Base-by-base conservation (phyloP, 2,329 filamentous ascomycete species). In the Penicillium sp. region DNA sequence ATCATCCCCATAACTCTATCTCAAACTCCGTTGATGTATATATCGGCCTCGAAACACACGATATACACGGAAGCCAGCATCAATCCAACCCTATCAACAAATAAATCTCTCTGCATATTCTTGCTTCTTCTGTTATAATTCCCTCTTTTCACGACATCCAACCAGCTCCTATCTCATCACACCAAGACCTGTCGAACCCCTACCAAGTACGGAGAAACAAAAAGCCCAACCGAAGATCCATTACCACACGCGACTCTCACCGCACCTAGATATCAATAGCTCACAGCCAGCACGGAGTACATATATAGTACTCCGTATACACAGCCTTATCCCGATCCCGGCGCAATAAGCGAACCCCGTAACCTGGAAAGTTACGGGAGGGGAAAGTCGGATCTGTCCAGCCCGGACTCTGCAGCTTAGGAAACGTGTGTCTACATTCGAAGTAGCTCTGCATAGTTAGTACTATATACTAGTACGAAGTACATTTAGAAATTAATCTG, bases 351-450 rank as follows among this genome's bases (percentile, higher is more conserved):
- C 58, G 51, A 62, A 62, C 61, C 63, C 64, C 58, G 45, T 62
- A 60, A 44, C 12, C 35, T 61, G 61, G 64, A 65, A 61, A 59
- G 59, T 66, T 64, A 61, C 61, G 62, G 63, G 64, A 59, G 58
- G 60, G 60, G 53, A 35, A 62, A 51, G 57, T 53, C 53, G 39
- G 45, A 58, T 56, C 57, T 41, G 43, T 53, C 49, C 44, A 53
- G 23, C 51, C 39, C 36, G 44, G 12, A 41, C 49, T 29, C 35
- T 50, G 25, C 48, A 38, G 23, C 31, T 17, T 15, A 49, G 21
- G 21, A 17, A 49, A 25, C 21, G 15, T 38, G 15, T 25, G 21
- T 21, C 23, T 25, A 25, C 7, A 35, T 35, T 35, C 33, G 2
- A 29, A 29, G 43, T 45, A 45, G n/a, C 10, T 31, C n/a, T 33